Conservation (phyloP, 1,284 basidiomycete species). For the Wallemia hederae region DNA sequence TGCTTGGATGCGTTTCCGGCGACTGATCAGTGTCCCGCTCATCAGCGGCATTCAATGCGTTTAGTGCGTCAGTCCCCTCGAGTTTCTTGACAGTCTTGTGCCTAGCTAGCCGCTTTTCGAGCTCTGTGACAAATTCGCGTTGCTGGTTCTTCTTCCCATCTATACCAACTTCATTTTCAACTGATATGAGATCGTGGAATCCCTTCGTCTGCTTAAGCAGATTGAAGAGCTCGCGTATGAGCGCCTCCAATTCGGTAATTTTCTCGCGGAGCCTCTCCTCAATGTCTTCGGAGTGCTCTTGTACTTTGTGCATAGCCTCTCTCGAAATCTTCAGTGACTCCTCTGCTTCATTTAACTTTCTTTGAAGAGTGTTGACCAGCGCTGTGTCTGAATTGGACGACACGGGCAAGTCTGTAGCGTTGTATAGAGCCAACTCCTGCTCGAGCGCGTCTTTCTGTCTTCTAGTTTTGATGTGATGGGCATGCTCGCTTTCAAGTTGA, state of each 20-base stretch:
- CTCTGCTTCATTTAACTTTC: neutral
- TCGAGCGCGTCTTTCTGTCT: constrained; percentile 20
- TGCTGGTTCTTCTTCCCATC: neutral
- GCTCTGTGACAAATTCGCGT: neutral
- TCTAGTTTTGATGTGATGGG: constrained; percentile 24
- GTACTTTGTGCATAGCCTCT: neutral
- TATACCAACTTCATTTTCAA: neutral
- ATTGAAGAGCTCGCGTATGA: neutral
- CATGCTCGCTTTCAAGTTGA: neutral
- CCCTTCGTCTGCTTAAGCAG: neutral
- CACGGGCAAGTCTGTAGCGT: neutral
- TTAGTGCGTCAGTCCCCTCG: neutral
- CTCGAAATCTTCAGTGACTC: neutral
- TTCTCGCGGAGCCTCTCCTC: neutral
- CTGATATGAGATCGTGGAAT: neutral
- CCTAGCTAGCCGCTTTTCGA: neutral
- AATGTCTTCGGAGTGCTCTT: neutral
- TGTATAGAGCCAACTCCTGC: neutral
- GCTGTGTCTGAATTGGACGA: neutral
- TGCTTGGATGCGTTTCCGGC: neutral
- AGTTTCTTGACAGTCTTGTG: neutral
- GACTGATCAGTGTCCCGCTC: neutral
- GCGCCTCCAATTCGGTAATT: neutral
- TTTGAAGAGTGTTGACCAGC: neutral
- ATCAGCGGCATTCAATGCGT: neutral